Conservation (phyloP, 129 eudicot species). For the Mikania micrantha region DNA sequence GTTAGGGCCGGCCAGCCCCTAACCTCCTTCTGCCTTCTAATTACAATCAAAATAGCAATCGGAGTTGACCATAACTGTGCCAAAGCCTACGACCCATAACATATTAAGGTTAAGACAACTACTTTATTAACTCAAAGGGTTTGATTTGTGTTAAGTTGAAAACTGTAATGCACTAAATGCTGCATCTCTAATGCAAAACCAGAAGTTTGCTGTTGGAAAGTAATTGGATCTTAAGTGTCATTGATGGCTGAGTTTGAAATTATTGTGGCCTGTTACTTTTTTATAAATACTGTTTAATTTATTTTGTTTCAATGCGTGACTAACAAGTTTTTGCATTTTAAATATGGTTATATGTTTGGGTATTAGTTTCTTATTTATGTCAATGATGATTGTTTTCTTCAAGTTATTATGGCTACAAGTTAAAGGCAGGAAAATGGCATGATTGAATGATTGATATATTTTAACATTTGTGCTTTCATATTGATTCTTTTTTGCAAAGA, state of each 20-base stretch:
- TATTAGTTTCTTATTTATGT: neutral
- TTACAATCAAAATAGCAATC: too few relatives aligned
- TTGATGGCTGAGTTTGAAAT: neutral
- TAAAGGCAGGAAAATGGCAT: too few relatives aligned
- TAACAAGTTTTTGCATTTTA: too few relatives aligned
- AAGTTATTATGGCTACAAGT: too few relatives aligned
- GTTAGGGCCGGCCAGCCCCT: too few relatives aligned
- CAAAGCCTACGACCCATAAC: too few relatives aligned
- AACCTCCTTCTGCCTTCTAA: too few relatives aligned
- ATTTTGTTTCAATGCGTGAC: neutral
- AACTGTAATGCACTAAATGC: neutral
- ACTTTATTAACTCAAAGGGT: neutral
- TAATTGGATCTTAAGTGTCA: neutral
- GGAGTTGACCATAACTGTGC: too few relatives aligned
- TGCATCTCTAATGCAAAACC: neutral
- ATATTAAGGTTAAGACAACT: neutral
- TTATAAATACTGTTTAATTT: neutral
- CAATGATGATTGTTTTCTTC: too few relatives aligned
- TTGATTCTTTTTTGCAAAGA: neutral
- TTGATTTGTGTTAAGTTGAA: neutral
- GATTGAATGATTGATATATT: too few relatives aligned
- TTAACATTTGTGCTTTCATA: too few relatives aligned
- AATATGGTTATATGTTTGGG: neutral
- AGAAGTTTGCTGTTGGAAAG: neutral
- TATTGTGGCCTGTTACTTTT: neutral